These are phyloP conservation scores for Punctularia strigosozonata DNA, from an alignment of 768 basidiomycete species.

Conservation along the genomic window DNA sequence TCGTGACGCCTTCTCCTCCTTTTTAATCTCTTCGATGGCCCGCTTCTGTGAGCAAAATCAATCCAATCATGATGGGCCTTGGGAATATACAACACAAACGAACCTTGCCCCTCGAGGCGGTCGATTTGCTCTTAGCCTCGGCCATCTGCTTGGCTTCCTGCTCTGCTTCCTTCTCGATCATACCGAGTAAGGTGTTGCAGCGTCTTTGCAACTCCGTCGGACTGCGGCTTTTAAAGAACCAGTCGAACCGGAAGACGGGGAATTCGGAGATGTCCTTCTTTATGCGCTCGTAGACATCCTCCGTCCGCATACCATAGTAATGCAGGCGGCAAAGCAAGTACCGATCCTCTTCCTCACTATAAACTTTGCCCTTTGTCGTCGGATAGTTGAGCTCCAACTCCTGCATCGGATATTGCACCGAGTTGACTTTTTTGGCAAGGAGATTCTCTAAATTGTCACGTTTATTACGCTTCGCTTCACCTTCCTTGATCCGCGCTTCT, in stretches of 20 bases:
- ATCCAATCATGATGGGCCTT: slow-evolving; percentile 1
- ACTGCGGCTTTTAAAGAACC: slow-evolving; percentile 94
- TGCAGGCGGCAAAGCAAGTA: slow-evolving; percentile 85
- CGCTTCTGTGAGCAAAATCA: slow-evolving; percentile 51
- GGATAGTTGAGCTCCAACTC: slow-evolving; percentile 94
- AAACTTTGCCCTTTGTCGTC: slow-evolving; percentile 92
- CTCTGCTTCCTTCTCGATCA: slow-evolving; percentile 85
- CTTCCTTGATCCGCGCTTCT: slow-evolving; percentile 74
- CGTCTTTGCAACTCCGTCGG: slow-evolving; percentile 81
- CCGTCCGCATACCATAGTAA: slow-evolving; percentile 81
- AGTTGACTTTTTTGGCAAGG: slow-evolving; percentile 71
- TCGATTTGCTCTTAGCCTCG: slow-evolving; percentile 38
- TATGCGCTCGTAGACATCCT: slow-evolving; percentile 89
- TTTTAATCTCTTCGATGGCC: slow-evolving; percentile 55
- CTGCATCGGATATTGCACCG: slow-evolving; percentile 87
- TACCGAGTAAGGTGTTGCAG: slow-evolving; percentile 75
- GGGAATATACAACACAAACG: slow-evolving; percentile 7
- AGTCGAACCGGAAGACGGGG: slow-evolving; percentile 94
- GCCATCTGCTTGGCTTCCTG: slow-evolving; percentile 51
- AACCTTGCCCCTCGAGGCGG: slow-evolving; percentile 49
- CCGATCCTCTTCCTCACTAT: slow-evolving; percentile 93
- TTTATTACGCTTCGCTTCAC: slow-evolving; percentile 83
- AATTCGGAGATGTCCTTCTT: slow-evolving; percentile 96
- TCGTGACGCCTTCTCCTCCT: slow-evolving; percentile 36
- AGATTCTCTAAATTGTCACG: slow-evolving; percentile 71